A percentile compares a stretch with the other conserved stretches of the same genome.
Conservation (phyloP, 768 basidiomycete genomes). For the Leucosporidium scottii region DNA sequence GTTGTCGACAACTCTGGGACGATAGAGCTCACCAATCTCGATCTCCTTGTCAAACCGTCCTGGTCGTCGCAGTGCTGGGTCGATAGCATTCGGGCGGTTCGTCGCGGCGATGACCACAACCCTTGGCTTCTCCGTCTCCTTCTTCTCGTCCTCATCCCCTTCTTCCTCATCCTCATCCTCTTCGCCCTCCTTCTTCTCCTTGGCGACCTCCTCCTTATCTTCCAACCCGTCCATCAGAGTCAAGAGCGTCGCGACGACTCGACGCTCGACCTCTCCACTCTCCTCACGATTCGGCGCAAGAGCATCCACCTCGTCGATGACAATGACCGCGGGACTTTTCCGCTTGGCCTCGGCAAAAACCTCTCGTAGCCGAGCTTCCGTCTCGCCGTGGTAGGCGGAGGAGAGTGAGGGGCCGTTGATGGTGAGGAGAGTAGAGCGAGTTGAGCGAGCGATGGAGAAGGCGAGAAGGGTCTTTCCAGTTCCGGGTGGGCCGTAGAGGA, state of each 20-base stretch:
- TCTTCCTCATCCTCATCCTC: constrained; percentile 35
- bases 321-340: constrained; percentile 82
- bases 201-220: constrained; percentile 50
- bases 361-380: constrained; percentile 79
- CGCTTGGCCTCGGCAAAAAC: constrained; percentile 78
- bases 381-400: constrained; percentile 95
- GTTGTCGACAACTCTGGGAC: not conserved
- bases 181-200: constrained; percentile 42
- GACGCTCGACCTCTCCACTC: constrained; percentile 86
- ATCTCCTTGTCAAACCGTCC: constrained; percentile 92
- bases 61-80: constrained; percentile 80
- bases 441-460: constrained; percentile 82
- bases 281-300: constrained; percentile 86
- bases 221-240: constrained; percentile 82
- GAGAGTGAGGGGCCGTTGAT: constrained; percentile 94
- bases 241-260: constrained; percentile 88
- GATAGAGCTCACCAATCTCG: constrained; percentile 64
- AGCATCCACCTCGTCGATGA: constrained; percentile 93
- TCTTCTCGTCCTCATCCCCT: constrained; percentile 15
- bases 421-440: constrained; percentile 76
- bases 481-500: constrained; percentile 91
- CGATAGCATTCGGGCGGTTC: constrained; percentile 89
- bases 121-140: constrained; percentile 40
- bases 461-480: constrained; percentile 98
- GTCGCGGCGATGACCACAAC: constrained; percentile 96